These are phyloP conservation scores for Tuber magnatum DNA, from an alignment of 495 filamentous ascomycete genomes.

Conservation along the genomic window DNA sequence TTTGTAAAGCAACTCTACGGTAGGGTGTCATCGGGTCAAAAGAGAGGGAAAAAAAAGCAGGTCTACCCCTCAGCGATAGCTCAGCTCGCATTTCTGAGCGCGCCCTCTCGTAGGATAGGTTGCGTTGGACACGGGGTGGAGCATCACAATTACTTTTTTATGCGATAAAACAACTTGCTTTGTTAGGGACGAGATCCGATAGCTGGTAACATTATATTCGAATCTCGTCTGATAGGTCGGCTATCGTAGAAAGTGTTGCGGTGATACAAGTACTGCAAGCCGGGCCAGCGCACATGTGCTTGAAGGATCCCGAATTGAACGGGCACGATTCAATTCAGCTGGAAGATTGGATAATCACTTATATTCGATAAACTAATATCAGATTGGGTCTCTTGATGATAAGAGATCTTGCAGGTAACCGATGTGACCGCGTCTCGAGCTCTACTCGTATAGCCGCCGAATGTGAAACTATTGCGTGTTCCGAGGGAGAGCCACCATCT, in stretches of 20 bases:
- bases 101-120: neutral
- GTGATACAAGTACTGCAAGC: neutral
- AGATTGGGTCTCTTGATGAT: neutral
- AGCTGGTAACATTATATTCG: neutral
- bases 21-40: neutral
- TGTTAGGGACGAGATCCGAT: neutral
- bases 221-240: neutral
- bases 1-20: neutral
- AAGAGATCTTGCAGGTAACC: neutral
- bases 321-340: neutral
- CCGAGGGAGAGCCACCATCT: neutral
- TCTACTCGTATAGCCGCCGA: neutral
- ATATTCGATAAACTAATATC: no score
- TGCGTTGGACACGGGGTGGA: neutral
- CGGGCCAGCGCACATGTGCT: neutral
- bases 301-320: neutral
- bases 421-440: neutral
- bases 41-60: neutral
- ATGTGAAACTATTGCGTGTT: neutral
- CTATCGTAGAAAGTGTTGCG: neutral
- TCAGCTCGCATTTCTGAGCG: neutral
- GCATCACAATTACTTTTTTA: neutral
- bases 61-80: neutral
- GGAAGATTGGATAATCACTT: no score
- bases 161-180: neutral